Conservation (phyloP, 2,329 filamentous ascomycete genomes). For the Exophiala spinifera region DNA sequence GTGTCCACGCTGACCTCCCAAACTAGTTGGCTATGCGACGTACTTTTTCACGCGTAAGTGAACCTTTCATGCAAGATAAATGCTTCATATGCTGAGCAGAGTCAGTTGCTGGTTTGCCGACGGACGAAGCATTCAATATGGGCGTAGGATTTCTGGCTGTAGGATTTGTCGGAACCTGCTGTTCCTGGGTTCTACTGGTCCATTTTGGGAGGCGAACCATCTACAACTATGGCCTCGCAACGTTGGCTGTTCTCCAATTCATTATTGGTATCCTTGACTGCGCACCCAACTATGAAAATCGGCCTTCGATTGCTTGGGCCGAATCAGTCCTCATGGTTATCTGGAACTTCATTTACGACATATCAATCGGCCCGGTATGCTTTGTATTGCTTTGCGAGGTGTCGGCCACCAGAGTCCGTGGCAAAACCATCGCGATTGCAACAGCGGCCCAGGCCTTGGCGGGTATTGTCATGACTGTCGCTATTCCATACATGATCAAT, state of each 20-base stretch:
- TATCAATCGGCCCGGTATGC: constrained; percentile 41
- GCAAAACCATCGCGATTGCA: constrained; percentile 46
- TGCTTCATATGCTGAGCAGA: neutral
- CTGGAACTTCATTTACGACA: constrained; percentile 41
- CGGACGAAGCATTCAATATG: constrained; percentile 39
- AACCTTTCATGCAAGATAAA: neutral
- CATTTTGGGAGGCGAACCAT: constrained; percentile 36
- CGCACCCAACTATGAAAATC: constrained; percentile 33
- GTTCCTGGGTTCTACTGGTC: constrained; percentile 38
- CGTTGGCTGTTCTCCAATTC: constrained; percentile 35
- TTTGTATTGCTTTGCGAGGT: constrained; percentile 51
- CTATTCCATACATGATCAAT: constrained; percentile 37
- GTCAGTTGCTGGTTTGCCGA: constrained; percentile 31
- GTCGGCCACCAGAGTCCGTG: constrained; percentile 38
- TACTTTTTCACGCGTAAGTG: constrained; percentile 49
- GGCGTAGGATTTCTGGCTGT: constrained; percentile 40
- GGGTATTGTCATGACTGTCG: constrained; percentile 41
- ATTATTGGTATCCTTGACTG: constrained; percentile 43
- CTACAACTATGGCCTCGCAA: constrained; percentile 35
- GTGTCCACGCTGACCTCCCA: too few species aligned
- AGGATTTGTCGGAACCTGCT: constrained; percentile 40
- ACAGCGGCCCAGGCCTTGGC: constrained; percentile 40
- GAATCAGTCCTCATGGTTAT: constrained; percentile 39
- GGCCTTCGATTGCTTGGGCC: constrained; percentile 34
- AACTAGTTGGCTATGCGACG: constrained; percentile 45